phyloP scores from a whole-genome alignment of 139 green algal species.

The Chlamydomonas urium region DNA sequence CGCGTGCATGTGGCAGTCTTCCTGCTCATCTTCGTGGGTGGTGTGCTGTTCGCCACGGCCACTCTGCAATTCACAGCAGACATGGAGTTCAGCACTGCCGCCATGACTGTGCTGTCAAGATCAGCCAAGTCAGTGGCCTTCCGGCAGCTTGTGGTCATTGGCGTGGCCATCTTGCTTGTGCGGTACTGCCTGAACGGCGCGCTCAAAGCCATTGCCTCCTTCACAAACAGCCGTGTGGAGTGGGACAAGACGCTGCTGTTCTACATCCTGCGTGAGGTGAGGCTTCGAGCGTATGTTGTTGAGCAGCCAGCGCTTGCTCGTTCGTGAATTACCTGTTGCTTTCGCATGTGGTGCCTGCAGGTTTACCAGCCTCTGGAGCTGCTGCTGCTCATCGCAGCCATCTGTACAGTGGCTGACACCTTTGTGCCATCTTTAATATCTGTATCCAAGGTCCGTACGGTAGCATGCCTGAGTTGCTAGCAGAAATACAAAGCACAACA shows the following conservation, averaged over 20 bases:
- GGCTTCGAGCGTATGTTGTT: not conserved
- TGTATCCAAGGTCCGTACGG: slow-evolving; percentile 66
- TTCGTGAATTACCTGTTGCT: not conserved
- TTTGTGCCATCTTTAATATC: slow-evolving; percentile 81
- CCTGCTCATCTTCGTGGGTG: slow-evolving; percentile 36
- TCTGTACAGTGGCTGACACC: slow-evolving; percentile 81
- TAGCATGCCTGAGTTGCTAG: not conserved
- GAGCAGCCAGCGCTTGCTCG: not conserved
- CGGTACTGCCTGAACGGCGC: slow-evolving; percentile 49
- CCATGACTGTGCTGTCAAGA: slow-evolving; percentile 44
- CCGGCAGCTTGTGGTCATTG: slow-evolving; percentile 55
- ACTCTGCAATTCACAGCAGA: slow-evolving; percentile 53
- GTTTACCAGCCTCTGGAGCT: slow-evolving; percentile 87
- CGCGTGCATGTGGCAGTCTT: slow-evolving; percentile 40
- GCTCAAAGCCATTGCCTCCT: slow-evolving; percentile 34
- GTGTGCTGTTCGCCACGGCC: slow-evolving; percentile 42
- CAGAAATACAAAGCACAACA: too few relatives aligned
- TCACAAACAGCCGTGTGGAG: slow-evolving; percentile 41
- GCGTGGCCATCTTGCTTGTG: slow-evolving; percentile 41
- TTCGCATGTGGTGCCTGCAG: slow-evolving; percentile 37
- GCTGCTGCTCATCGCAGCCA: slow-evolving; percentile 79
- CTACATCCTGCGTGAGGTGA: slow-evolving; percentile 66
- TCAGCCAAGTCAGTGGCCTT: slow-evolving; percentile 68
- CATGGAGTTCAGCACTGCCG: slow-evolving; percentile 38
- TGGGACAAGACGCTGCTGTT: slow-evolving; percentile 61